Evolutionary conservation across 306 rosid genomes (phyloP).

Genomic region (Fragaria iinumae): DNA sequence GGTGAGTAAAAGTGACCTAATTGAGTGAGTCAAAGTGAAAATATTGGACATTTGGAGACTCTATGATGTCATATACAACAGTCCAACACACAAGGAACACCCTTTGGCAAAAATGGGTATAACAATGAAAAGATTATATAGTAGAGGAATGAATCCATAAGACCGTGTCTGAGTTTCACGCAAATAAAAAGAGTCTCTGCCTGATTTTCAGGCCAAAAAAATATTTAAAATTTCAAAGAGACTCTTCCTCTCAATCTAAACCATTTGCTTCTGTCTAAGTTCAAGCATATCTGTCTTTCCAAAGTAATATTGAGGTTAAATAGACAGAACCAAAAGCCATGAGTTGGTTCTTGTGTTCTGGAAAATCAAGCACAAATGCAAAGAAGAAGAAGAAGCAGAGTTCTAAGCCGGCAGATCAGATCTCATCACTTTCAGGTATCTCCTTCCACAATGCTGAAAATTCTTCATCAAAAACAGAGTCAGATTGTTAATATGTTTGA

Average conservation of each 20-base stretch:
- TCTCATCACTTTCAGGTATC: slow-evolving; percentile 52
- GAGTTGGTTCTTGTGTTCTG: slow-evolving; percentile 52
- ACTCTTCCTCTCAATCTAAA: not conserved
- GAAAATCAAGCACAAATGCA: slow-evolving; percentile 33
- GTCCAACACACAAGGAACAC: slow-evolving; percentile 14
- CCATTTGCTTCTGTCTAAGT: not conserved
- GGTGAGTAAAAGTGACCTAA: slow-evolving; percentile 1
- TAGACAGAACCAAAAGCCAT: slow-evolving; percentile 23
- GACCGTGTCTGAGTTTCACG: not conserved
- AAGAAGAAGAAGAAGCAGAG: slow-evolving; percentile 38
- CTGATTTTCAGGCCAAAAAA: not conserved
- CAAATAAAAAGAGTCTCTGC: slow-evolving; percentile 1
- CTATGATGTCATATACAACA: not conserved
- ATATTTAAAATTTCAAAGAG: not conserved
- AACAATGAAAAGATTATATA: slow-evolving; percentile 8
- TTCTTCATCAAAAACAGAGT: not conserved
- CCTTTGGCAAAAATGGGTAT: slow-evolving; percentile 23
- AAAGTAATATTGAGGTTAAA: slow-evolving; percentile 21
- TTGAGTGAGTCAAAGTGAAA: slow-evolving; percentile 7
- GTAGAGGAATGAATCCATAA: not conserved
- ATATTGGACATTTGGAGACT: not conserved
- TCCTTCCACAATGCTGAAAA: slow-evolving; percentile 11
- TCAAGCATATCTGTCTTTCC: slow-evolving; percentile 15
- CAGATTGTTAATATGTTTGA: slow-evolving; percentile 10
- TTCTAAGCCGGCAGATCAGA: slow-evolving; percentile 36